Conservation (phyloP, 2,329 filamentous ascomycete species). For the Cucurbitaria berberidis region DNA sequence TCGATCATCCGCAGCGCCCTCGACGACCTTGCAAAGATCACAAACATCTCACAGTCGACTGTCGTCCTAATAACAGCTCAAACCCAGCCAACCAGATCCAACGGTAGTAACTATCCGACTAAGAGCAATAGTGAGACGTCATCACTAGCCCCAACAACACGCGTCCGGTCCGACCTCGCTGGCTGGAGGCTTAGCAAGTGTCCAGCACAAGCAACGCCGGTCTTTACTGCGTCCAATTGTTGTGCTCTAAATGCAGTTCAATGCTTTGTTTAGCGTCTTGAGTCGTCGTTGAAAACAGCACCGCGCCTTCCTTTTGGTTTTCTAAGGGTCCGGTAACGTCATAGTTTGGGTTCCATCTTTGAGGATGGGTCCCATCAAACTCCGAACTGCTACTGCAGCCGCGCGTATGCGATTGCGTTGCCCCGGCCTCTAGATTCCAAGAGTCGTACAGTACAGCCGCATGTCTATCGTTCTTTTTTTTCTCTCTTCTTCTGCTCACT, state of each 20-base stretch:
- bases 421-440: slow-evolving; percentile 2
- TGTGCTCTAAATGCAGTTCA: background rate
- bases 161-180: slow-evolving; percentile 9
- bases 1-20: background rate
- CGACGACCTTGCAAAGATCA: background rate
- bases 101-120: background rate
- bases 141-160: slow-evolving; percentile 10
- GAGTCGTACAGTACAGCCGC: background rate
- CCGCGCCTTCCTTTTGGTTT: slow-evolving; percentile 11
- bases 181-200: background rate
- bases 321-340: slow-evolving; percentile 27
- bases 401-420: slow-evolving; percentile 27
- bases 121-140: background rate
- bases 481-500: background rate
- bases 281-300: slow-evolving; percentile 9
- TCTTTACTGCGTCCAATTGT: slow-evolving; percentile 7
- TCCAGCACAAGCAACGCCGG: slow-evolving; percentile 10
- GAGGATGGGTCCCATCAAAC: slow-evolving; percentile 26
- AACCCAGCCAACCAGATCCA: background rate
- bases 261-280: slow-evolving; percentile 22
- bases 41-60: background rate
- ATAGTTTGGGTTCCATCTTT: slow-evolving; percentile 23
- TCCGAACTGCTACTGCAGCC: slow-evolving; percentile 24
- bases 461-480: slow-evolving; percentile 6
- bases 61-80: background rate